These are phyloP conservation scores for Myxozyma udenii DNA, from an alignment of 805 yeast species.

Conservation along the genomic window DNA sequence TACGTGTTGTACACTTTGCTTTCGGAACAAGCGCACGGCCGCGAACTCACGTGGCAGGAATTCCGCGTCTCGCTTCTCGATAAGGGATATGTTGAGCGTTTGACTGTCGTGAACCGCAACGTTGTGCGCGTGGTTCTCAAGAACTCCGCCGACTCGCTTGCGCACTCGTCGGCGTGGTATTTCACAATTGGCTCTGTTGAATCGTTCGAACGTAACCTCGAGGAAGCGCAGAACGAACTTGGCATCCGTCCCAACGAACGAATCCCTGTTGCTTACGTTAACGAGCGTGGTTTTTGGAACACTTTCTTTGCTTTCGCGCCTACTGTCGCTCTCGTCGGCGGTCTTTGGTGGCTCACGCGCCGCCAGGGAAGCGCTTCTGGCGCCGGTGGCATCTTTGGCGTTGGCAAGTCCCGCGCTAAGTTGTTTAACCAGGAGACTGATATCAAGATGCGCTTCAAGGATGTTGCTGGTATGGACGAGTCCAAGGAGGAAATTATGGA, in stretches of 20 bases:
- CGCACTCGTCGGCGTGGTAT: conserved; percentile 41
- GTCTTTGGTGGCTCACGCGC: conserved; percentile 76
- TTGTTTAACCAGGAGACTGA: conserved; percentile 88
- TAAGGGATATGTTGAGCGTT: conserved; percentile 69
- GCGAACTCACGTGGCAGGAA: conserved; percentile 86
- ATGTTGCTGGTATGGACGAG: conserved; percentile 96
- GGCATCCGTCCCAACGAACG: conserved; percentile 59
- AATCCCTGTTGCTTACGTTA: conserved; percentile 76
- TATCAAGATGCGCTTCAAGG: conserved; percentile 81
- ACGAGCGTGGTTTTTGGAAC: conserved; percentile 64
- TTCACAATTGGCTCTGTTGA: conserved; percentile 90
- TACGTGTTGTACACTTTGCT: conserved; percentile 13
- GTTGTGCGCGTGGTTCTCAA: conserved; percentile 65
- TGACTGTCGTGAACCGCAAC: conserved; percentile 73
- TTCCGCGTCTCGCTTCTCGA: conserved; percentile 72
- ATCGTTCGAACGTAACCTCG: conserved; percentile 75
- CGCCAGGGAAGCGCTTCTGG: conserved; percentile 60
- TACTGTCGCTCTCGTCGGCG: conserved; percentile 84
- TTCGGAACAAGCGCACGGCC: conserved; percentile 18
- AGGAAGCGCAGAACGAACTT: conserved; percentile 68
- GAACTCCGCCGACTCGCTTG: conserved; percentile 53
- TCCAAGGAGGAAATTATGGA: conserved; percentile 98
- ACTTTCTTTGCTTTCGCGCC: conserved; percentile 75
- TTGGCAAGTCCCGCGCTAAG: conserved; percentile 83
- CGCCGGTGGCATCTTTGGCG: conserved; percentile 77